Conservation (phyloP, 805 yeast genomes). For the Ogataea trehaloabstinens region DNA sequence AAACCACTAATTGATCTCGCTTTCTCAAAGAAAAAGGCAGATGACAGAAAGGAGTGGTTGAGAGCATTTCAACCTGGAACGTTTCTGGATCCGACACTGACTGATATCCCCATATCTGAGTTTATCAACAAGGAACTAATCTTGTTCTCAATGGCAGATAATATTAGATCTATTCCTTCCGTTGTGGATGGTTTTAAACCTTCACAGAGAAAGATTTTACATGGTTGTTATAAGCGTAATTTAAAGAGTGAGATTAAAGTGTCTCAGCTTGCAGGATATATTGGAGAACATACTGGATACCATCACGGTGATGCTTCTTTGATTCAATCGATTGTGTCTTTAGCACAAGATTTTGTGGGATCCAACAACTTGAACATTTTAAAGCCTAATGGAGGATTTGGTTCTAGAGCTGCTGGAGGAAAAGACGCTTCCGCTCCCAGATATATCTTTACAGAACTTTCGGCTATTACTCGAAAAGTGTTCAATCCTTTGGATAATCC, state of each 20-base stretch:
- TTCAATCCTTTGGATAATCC: slow-evolving; percentile 82
- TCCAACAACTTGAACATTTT: slow-evolving; percentile 82
- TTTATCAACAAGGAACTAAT: slow-evolving; percentile 94
- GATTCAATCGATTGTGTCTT: slow-evolving; percentile 84
- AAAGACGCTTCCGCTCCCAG: slow-evolving; percentile 98
- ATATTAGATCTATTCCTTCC: slow-evolving; percentile 91
- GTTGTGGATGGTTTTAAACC: slow-evolving; percentile 95
- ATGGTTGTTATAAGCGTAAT: slow-evolving; percentile 81
- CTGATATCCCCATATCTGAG: slow-evolving; percentile 83
- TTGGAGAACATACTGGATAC: slow-evolving; percentile 84
- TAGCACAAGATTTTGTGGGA: slow-evolving; percentile 95
- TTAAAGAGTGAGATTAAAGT: slow-evolving; percentile 79
- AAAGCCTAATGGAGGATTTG: slow-evolving; percentile 92
- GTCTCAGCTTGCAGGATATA: slow-evolving; percentile 85
- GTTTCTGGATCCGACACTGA: slow-evolving; percentile 73
- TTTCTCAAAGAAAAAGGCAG: slow-evolving; percentile 91
- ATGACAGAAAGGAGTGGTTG: slow-evolving; percentile 96
- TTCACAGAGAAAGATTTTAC: slow-evolving; percentile 92
- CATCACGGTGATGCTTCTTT: slow-evolving; percentile 94
- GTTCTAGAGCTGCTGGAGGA: slow-evolving; percentile 96
- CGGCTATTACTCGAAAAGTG: slow-evolving; percentile 68
- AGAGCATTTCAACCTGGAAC: slow-evolving; percentile 91
- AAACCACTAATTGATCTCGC: slow-evolving; percentile 82
- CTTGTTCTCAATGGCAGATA: slow-evolving; percentile 94
- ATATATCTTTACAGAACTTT: slow-evolving; percentile 86